Evolutionary conservation across 2,329 filamentous ascomycete species (phyloP), one percentile per base, ranked within the genome.

Genomic region (Cyphellophora attinorum): DNA sequence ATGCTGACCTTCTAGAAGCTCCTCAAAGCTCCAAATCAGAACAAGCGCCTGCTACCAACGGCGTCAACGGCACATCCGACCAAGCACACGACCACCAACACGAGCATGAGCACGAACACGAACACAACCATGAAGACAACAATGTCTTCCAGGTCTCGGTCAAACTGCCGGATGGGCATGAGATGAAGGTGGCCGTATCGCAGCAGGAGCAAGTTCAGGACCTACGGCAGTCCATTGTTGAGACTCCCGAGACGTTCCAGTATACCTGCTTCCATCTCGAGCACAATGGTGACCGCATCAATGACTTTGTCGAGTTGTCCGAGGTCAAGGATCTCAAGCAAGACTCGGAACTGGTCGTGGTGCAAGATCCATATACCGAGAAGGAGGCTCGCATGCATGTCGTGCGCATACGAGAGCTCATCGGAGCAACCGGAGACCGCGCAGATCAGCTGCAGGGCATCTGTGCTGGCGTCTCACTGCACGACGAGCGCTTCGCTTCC

Each of bases 211-310:
- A 95, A 60, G 81, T 96, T 42, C 91, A 96, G 62, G 91, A 98
- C 68, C 79, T 98, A 51, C 84, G 91, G 48, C 91, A 96, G 63
- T 89, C 88, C 43, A 83, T 98, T 57, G 86, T 95, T 63, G 91
- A 98, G 62, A 73, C 86, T 32, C 91, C 91, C 4, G 73, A 81
- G 40, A 93, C 89, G 33, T 91, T 95, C 65, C 86, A 93, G 61
- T 95, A 95, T 67, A 93, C 91, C 34, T 98, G 91, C 70, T 98
- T 98, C 68, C 91, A 98, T 64, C 78, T 98, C 51, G 88, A 96
- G 64, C 79, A 88, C 64, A 79, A 84, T 40, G 85, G 85, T 48
- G 69, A 83, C 61, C 81, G 83, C 46, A 81, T 98, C 70, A 96
- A 96, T 60, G 91, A 98, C 61, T 96, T 91, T 52, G 74, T 93